Base-by-base conservation (phyloP, 2,329 filamentous ascomycete genomes). In the Alternaria sp. region DNA sequence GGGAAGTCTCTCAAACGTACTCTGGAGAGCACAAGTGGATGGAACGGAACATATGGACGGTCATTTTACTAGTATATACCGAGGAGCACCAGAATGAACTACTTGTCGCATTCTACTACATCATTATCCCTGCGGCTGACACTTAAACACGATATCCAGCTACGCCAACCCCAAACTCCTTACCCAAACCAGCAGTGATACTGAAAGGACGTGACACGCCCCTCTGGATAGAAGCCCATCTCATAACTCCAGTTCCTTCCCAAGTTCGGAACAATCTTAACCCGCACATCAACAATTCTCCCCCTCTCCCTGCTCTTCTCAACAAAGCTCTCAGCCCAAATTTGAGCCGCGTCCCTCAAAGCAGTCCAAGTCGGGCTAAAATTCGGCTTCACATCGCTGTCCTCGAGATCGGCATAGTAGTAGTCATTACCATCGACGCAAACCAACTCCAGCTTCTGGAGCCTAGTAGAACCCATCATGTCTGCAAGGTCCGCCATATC, bases 91-190 rank as follows among this genome's bases (percentile, higher is more conserved):
- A 17, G 36, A 40, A 40, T 11, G 36, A 17, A 40, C 32, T 40
- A 40, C n/a, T 40, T 17, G 36, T 6, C n/a, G 15, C 36, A 40
- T 17, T 40, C 15, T 40, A 17, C 36, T 17, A 10, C 9, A 17
- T 3, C n/a, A 17, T 17, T 1, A 11, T 17, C 0, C n/a, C 36
- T 40, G 6, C 1, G 1, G 0, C 8, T 17, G 1, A 5, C 9
- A 40, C 5, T 17, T 2, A 40, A 40, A 17, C 36, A 4, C 36
- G 3, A 6, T 0, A 17, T 11, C 36, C 9, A 40, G 36, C 36
- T 17, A 40, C 8, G 8, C n/a, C 36, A 10, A 10, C n/a, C 9
- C 9, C 9, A 6, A 17, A 17, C n/a, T 40, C 8, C 3, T 40
- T 40, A 40, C n/a, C 36, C 36, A 40, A 40, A 40, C 36, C 36